Base-by-base conservation (phyloP, 2,329 filamentous ascomycete genomes). In the Ustilaginoidea virens region DNA sequence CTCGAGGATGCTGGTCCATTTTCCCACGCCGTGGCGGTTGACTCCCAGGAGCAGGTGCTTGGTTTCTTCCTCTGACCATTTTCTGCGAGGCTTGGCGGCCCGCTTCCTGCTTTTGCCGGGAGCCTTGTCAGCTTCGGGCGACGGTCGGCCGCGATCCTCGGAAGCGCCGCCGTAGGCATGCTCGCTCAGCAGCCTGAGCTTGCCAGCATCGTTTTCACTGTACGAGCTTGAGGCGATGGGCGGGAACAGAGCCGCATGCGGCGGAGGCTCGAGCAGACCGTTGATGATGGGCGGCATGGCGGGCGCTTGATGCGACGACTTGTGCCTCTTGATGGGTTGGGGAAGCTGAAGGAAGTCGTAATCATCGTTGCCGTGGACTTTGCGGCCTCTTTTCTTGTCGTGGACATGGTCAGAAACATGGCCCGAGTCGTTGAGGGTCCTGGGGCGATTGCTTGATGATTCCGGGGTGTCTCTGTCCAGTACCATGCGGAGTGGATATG, bases 31-130 rank as follows among this genome's bases (percentile, higher is more conserved):
- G 41, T 77, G 63, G 18, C 67, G 65, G 39, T 63, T 63, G 17
- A 75, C 72, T 1, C 71, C 72, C 3, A 73, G 51, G 10, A 77
- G 47, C 7, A 77, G 53, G 37, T 73, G 61, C 28, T 67, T 72
- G 2, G 72, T 77, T 45, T 77, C 72, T 33, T 71, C 63, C 35
- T 76, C 69, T 0, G 69, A 67, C 72, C 72, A 77, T 39, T 73
- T 74, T 29, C 64, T 60, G 33, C 72, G 58, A 2, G 67, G 62
- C 40, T 71, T 74, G 5, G 63, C 60, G 8, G 65, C 63, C 23
- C 65, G 61, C 40, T 67, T 60, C 41, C 67, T 66, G 7, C 52
- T 49, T 40, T 63, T 69, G 35, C 30, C 34, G 14, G 31, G 30
- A 8, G 31, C 33, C 30, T 46, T 49, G 12, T 52, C 50, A n/a